These are phyloP conservation scores for Euphrasia arctica DNA, from an alignment of 305 asterid genomes.

Conservation along the genomic window DNA sequence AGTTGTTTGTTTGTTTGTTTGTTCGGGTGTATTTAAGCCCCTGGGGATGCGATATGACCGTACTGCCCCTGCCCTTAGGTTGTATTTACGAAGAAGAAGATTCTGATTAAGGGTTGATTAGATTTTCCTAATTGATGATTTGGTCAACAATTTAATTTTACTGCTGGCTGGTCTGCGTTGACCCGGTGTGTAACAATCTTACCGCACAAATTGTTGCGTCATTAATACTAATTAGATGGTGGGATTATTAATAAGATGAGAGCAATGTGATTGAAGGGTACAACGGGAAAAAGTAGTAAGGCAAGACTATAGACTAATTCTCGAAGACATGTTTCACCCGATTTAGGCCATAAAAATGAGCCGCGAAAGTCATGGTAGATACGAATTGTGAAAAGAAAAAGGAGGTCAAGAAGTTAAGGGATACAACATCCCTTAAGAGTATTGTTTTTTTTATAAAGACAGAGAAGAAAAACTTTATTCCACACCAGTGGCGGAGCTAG, in stretches of 20 bases:
- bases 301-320: slow-evolving; percentile 30
- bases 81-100: not conserved
- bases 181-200: slow-evolving; percentile 12
- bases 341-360: slow-evolving; percentile 22
- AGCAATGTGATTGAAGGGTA: slow-evolving; percentile 29
- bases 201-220: not conserved
- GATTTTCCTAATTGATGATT: slow-evolving; percentile 18
- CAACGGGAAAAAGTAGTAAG: slow-evolving; percentile 36
- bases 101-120: not conserved
- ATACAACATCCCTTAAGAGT: too few species aligned
- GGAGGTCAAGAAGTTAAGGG: too few species aligned
- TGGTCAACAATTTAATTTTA: not conserved
- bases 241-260: slow-evolving; percentile 19
- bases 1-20: slow-evolving; percentile 34
- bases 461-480: too few species aligned
- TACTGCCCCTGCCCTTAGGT: slow-evolving; percentile 15
- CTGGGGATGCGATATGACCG: slow-evolving; percentile 22
- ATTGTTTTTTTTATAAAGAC: too few species aligned
- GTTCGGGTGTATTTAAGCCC: slow-evolving; percentile 38
- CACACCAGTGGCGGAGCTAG: too few species aligned
- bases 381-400: too few species aligned
- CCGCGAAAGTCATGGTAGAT: not conserved
- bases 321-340: slow-evolving; percentile 23
- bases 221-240: slow-evolving; percentile 4
- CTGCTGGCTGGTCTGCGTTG: slow-evolving; percentile 23